These are phyloP conservation scores for Salvia hispanica DNA, from an alignment of 257 asterid species.

Conservation along the genomic window DNA sequence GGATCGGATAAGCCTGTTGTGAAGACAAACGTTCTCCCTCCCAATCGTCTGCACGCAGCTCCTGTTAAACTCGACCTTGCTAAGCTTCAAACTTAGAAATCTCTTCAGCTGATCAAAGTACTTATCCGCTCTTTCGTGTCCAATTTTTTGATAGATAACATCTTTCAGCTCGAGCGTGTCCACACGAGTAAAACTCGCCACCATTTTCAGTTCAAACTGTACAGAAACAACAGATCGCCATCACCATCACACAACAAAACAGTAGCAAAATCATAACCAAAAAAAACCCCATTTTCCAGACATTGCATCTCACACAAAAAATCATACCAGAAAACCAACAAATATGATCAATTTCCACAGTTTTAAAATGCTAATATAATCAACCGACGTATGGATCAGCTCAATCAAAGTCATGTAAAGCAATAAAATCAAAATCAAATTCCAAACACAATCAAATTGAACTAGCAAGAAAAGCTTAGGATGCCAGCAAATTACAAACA, in stretches of 20 bases:
- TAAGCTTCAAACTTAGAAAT: constrained; percentile 50
- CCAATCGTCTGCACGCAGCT: constrained; percentile 63
- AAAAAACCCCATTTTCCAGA: constrained; percentile 4
- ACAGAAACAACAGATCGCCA: constrained; percentile 43
- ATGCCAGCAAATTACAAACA: not conserved
- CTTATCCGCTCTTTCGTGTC: constrained; percentile 70
- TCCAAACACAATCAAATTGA: constrained; percentile 28
- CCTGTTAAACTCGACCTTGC: constrained; percentile 62
- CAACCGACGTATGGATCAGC: constrained; percentile 36
- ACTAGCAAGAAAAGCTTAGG: constrained; percentile 23
- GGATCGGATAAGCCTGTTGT: constrained; percentile 66
- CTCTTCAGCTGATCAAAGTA: constrained; percentile 63
- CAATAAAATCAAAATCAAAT: constrained; percentile 24
- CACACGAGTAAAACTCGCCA: constrained; percentile 59
- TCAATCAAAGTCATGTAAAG: constrained; percentile 27
- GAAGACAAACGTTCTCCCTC: constrained; percentile 70
- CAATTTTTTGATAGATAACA: constrained; percentile 55
- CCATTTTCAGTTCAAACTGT: constrained; percentile 53
- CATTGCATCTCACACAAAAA: not conserved
- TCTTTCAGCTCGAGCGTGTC: constrained; percentile 70
- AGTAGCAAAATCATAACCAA: not conserved
- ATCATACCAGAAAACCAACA: constrained; percentile 16
- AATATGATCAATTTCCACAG: not conserved
- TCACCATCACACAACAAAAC: constrained; percentile 20
- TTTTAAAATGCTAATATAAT: constrained; percentile 1